Percentiles rank a stretch among this genome's conserved stretches.
Conservation (phyloP, 164 flowering plant species). For the grape (Vitis vinifera) region ASM3070453v1 NC_081821.1:1958501-1959000, state of each 20-base stretch:
- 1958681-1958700: slow-evolving; percentile 43
- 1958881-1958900: slow-evolving; percentile 91
- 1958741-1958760: slow-evolving; percentile 16
- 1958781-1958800: slow-evolving; percentile 12
- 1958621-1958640: slow-evolving; percentile 38
- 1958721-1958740: slow-evolving; percentile 28
- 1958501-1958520: slow-evolving; percentile 39
- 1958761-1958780: slow-evolving; percentile 14
- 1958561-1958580: slow-evolving; percentile 87
- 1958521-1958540: slow-evolving; percentile 50
- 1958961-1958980: background rate
- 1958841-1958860: slow-evolving; percentile 13
- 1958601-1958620: slow-evolving; percentile 73
- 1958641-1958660: slow-evolving; percentile 27
- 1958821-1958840: slow-evolving; percentile 15
- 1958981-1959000: background rate
- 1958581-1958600: slow-evolving; percentile 51
- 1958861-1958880: slow-evolving; percentile 53
- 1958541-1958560: slow-evolving; percentile 34
- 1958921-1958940: background rate
- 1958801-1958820: slow-evolving; percentile 17
- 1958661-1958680: slow-evolving; percentile 64
- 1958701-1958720: slow-evolving; percentile 62
- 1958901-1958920: slow-evolving; percentile 26
- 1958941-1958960: background rate